Base-by-base conservation (phyloP, 306 rosid species). In the Trifolium subterraneum region DNA sequence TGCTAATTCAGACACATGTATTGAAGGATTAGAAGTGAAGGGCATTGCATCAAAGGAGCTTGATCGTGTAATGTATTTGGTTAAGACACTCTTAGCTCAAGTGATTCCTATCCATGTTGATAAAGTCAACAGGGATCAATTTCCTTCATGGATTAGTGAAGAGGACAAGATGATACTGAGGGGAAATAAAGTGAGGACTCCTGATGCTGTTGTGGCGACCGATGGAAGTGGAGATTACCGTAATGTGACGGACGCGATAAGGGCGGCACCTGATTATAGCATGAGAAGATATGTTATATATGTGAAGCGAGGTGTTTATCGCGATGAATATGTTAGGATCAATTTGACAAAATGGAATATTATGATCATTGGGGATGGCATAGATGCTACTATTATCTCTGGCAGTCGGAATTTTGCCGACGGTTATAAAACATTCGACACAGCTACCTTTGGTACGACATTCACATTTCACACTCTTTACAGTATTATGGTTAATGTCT, bases 311-410 rank as follows among this genome's bases (percentile, higher is more conserved):
- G 99, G 97, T 44, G 62, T 87, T 2, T 94, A 94, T 29, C 33
- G 4, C n/a, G 27, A 15, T 0, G 99, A 94, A 77, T 69, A 85
- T 5, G 93, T 92, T 48, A 96, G 87, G 86, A 88, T 94, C 73
- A 92, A 90, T 82, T 87, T 82, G 90, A 87, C 91, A 78, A 91
- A 87, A 18, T 94, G 99, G 97, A 92, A 94, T 54, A 71, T 94
- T 35, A 82, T 94, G 95, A 75, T 94, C 60, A 39, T 90, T 3
- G 99, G 99, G 12, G 99, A 92, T 63, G 97, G 96, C 0, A 90
- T 92, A 36, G 75, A 77, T 59, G 80, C 80, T 13, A 94, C 99
- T 4, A 7, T 90, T 8, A 87, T 94, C 15, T 64, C 96, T 42
- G 93, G 96, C 10, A 82, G 78, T 55, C 86, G 89, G 68, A 94